These are phyloP conservation scores for Saksenaea vasiformis DNA, from an alignment of 371 early-diverging fungal genomes.

Conservation along the genomic window DNA sequence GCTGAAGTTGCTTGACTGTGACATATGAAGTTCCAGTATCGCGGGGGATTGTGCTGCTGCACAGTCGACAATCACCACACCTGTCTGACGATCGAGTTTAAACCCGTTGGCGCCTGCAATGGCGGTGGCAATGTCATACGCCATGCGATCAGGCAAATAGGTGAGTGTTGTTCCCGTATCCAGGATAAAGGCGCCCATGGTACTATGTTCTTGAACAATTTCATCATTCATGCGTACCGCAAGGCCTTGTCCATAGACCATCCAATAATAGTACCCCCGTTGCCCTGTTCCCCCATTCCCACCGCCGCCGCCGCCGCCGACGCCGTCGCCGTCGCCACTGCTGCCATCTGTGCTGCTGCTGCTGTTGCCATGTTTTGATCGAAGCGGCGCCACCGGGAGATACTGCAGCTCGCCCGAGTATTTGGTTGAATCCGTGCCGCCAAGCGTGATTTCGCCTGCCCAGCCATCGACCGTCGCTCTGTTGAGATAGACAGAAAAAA, in stretches of 20 bases:
- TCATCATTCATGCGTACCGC: slow-evolving; percentile 25
- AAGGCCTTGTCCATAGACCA: slow-evolving; percentile 49
- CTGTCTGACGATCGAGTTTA: slow-evolving; percentile 33
- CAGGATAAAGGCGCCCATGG: slow-evolving; percentile 37
- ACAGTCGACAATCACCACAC: slow-evolving; percentile 42
- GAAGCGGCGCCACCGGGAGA: slow-evolving; percentile 39
- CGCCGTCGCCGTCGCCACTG: neutral
- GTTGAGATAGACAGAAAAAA: slow-evolving; percentile 47
- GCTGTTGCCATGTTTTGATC: slow-evolving; percentile 5
- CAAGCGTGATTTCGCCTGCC: slow-evolving; percentile 63
- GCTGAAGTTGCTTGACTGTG: slow-evolving; percentile 16
- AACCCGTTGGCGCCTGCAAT: slow-evolving; percentile 29
- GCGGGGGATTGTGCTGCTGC: slow-evolving; percentile 23
- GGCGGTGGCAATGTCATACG: slow-evolving; percentile 29
- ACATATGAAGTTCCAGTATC: slow-evolving; percentile 35
- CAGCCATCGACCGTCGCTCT: slow-evolving; percentile 26
- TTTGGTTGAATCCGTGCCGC: slow-evolving; percentile 55
- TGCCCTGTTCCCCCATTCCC: slow-evolving; percentile 8
- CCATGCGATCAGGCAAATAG: slow-evolving; percentile 37
- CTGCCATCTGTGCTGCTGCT: neutral
- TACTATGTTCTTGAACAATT: slow-evolving; percentile 10
- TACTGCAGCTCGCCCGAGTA: slow-evolving; percentile 55
- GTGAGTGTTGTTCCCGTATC: slow-evolving; percentile 54
- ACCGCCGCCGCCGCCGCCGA: too few relatives aligned
- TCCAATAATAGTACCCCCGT: slow-evolving; percentile 44